Percentiles rank a stretch among this genome's conserved stretches.
phyloP scores from a whole-genome alignment of 306 rosid species.

The Elaeagnus macrophylla region DNA sequence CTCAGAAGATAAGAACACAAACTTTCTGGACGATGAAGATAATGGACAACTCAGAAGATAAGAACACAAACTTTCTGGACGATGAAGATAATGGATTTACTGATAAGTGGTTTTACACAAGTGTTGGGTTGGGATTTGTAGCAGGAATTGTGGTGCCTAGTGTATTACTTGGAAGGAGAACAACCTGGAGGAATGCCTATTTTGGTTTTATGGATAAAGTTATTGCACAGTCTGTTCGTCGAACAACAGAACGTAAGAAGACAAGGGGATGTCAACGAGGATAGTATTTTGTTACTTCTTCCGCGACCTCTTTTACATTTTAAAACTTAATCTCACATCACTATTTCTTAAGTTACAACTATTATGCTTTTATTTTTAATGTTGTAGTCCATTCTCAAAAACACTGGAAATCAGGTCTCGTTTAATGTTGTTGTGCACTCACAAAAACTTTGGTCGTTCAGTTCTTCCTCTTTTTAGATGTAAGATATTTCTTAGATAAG shows the following conservation, averaged over 20 bases:
- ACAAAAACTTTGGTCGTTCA: too few species aligned
- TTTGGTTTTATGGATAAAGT: conserved; percentile 24
- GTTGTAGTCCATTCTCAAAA: too few species aligned
- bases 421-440: too few species aligned
- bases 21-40: neutral
- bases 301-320: too few species aligned
- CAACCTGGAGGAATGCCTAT: conserved; percentile 29
- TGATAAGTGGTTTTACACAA: conserved; percentile 36
- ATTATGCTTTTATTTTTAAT: too few species aligned
- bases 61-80: neutral
- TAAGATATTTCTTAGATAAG: too few species aligned
- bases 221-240: neutral
- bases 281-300: too few species aligned
- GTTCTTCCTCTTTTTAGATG: too few species aligned
- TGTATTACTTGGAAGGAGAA: conserved; percentile 23
- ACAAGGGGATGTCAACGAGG: too few species aligned
- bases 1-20: conserved; percentile 1
- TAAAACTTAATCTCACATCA: too few species aligned
- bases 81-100: conserved; percentile 5
- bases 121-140: conserved; percentile 46
- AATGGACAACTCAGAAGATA: neutral
- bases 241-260: neutral
- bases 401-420: too few species aligned
- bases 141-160: conserved; percentile 28
- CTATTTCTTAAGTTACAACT: too few species aligned